A percentile compares a stretch with the other conserved stretches of the same genome.
Conservation (phyloP, 1,139 yeast species). For the Meyerozyma guilliermondii region DNA sequence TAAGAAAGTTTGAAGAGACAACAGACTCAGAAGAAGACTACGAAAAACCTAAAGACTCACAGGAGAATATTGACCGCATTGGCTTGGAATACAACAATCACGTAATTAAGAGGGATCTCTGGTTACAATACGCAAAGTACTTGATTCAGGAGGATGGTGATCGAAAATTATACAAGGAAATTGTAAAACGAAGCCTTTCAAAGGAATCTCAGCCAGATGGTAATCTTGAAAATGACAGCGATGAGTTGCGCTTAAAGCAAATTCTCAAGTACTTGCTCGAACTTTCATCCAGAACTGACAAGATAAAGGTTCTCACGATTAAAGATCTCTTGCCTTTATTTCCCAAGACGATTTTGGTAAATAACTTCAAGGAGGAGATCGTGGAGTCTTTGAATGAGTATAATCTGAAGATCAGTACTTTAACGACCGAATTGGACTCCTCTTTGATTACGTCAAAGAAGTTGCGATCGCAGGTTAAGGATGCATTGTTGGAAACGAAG, state of each 20-base stretch:
- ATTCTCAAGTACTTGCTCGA: slow-evolving; percentile 38
- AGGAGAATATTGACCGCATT: background rate
- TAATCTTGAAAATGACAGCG: slow-evolving; percentile 2
- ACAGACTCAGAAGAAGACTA: slow-evolving; percentile 11
- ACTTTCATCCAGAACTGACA: slow-evolving; percentile 28
- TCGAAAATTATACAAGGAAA: background rate
- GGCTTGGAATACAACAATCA: background rate
- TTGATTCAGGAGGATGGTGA: background rate
- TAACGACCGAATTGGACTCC: slow-evolving; percentile 73
- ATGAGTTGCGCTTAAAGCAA: slow-evolving; percentile 17
- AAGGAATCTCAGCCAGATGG: background rate
- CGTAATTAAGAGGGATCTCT: background rate
- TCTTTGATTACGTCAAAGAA: slow-evolving; percentile 61
- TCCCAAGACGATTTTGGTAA: slow-evolving; percentile 79
- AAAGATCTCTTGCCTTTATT: slow-evolving; percentile 81
- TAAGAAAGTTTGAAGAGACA: slow-evolving; percentile 29
- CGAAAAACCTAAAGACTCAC: slow-evolving; percentile 1
- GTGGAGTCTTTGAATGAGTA: slow-evolving; percentile 72
- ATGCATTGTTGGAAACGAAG: slow-evolving; percentile 41
- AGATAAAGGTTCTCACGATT: slow-evolving; percentile 41
- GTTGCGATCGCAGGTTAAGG: slow-evolving; percentile 54
- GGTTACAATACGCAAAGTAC: background rate
- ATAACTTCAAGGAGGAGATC: slow-evolving; percentile 78
- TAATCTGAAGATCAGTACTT: slow-evolving; percentile 55
- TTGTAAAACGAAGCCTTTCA: background rate